Conservation (phyloP, 2,329 filamentous ascomycete species). For the Sporothrix protearum region DNA sequence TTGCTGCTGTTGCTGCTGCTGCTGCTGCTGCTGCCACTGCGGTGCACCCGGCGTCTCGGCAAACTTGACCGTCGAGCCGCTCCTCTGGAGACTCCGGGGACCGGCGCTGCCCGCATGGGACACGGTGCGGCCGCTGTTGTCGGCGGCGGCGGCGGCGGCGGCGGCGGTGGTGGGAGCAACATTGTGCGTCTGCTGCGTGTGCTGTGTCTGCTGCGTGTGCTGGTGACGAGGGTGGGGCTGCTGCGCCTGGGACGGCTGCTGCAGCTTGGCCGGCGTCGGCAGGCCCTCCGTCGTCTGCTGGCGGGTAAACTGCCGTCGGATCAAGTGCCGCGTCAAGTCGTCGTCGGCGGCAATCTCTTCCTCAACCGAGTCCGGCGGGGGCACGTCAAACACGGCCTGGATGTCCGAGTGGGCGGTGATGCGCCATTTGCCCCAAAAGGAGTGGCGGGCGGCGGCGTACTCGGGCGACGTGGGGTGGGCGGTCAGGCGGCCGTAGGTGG, state of each 20-base stretch:
- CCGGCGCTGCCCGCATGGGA: neutral
- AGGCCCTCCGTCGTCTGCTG: slow-evolving; percentile 40
- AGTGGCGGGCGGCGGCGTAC: slow-evolving; percentile 28
- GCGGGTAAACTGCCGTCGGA: slow-evolving; percentile 54
- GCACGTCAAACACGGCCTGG: slow-evolving; percentile 67
- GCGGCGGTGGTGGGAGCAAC: neutral
- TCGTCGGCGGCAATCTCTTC: slow-evolving; percentile 58
- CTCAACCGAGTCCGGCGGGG: slow-evolving; percentile 60
- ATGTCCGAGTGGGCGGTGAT: slow-evolving; percentile 70
- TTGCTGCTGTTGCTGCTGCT: no score
- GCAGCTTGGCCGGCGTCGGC: neutral
- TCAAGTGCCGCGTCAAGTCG: slow-evolving; percentile 55
- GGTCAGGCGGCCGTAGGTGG: neutral
- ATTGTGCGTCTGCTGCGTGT: slow-evolving; percentile 11
- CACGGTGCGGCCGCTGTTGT: neutral
- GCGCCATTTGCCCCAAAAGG: slow-evolving; percentile 64
- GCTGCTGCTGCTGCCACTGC: no score
- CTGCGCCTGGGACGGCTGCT: neutral
- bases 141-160: no score
- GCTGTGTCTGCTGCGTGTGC: neutral
- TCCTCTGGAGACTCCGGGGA: neutral
- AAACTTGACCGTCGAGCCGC: slow-evolving; percentile 25
- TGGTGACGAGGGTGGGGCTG: neutral
- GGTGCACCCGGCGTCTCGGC: neutral
- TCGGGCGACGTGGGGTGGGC: slow-evolving; percentile 8